phyloP scores from a whole-genome alignment of 768 basidiomycete species.

The Dentipellis sp. region DNA sequence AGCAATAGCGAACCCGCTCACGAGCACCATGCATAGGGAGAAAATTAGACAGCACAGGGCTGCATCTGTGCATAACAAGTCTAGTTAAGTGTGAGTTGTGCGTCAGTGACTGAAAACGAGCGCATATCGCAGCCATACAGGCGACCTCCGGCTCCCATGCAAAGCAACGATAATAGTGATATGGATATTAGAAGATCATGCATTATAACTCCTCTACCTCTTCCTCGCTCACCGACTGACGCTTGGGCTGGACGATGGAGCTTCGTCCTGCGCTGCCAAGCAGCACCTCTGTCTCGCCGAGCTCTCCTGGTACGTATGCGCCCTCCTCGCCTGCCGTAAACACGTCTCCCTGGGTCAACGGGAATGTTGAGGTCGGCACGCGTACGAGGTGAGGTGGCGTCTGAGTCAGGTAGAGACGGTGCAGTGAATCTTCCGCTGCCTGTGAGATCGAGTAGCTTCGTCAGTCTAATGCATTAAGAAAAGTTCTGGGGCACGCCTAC shows the following conservation, averaged over 20 bases:
- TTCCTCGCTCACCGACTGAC: constrained; percentile 19
- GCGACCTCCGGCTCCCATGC: neutral
- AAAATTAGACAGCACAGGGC: neutral
- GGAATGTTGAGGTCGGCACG: constrained; percentile 71
- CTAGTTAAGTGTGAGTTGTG: too few species aligned
- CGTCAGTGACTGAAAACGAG: too few species aligned
- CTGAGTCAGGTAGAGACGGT: constrained; percentile 74
- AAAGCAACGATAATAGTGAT: neutral
- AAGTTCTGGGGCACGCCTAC: constrained; percentile 28
- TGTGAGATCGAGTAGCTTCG: constrained; percentile 17
- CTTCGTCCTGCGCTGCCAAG: constrained; percentile 64
- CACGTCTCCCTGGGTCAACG: constrained; percentile 41
- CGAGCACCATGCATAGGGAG: too few species aligned
- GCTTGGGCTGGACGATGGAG: constrained; percentile 24
- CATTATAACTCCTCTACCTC: constrained; percentile 3
- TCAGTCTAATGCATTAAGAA: constrained; percentile 4
- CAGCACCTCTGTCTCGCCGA: constrained; percentile 56
- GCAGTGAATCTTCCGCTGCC: constrained; percentile 83
- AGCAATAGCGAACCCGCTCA: too few species aligned
- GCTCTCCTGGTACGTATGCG: constrained; percentile 41
- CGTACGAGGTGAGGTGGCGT: constrained; percentile 60
- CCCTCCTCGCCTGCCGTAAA: constrained; percentile 38
- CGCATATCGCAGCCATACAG: neutral
- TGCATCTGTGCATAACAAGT: too few species aligned
- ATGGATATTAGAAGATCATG: constrained; percentile 6